These are phyloP conservation scores for Rosa lucieae DNA, from an alignment of 306 rosid species.

Conservation along the genomic window DNA sequence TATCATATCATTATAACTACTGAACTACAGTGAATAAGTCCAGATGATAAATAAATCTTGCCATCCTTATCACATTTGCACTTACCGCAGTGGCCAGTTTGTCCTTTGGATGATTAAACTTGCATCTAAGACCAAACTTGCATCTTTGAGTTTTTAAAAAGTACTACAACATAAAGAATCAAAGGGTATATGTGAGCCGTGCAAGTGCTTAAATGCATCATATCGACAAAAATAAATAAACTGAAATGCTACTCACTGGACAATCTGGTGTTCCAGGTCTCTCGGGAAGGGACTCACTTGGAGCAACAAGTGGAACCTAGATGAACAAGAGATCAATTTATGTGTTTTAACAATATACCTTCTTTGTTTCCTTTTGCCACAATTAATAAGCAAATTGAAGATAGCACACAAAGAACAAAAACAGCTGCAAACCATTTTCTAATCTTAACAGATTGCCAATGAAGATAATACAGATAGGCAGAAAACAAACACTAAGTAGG, in stretches of 20 bases:
- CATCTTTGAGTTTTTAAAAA: conserved; percentile 92
- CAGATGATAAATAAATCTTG: conserved; percentile 6
- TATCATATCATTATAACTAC: conserved; percentile 16
- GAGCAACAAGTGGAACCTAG: conserved; percentile 66
- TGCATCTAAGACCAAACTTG: conserved; percentile 90
- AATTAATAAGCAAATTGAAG: neutral
- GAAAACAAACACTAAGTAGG: neutral
- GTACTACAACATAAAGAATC: conserved; percentile 50
- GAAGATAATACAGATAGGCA: neutral
- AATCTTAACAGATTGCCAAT: neutral
- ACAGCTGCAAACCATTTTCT: neutral
- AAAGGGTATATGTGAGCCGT: conserved; percentile 25
- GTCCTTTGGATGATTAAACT: conserved; percentile 89
- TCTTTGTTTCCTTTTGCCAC: no score
- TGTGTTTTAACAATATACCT: neutral
- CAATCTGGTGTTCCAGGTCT: conserved; percentile 91
- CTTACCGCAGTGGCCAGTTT: conserved; percentile 32
- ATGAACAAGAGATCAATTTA: conserved; percentile 25
- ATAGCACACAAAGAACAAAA: neutral
- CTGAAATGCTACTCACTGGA: conserved; percentile 64
- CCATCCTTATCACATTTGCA: conserved; percentile 9
- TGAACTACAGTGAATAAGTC: conserved; percentile 1
- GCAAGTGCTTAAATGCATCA: conserved; percentile 26
- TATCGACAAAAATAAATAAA: neutral
- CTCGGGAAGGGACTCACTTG: conserved; percentile 78